Evolutionary conservation across 1,139 yeast species (phyloP).

Genomic region (Geotrichum candidum): DNA sequence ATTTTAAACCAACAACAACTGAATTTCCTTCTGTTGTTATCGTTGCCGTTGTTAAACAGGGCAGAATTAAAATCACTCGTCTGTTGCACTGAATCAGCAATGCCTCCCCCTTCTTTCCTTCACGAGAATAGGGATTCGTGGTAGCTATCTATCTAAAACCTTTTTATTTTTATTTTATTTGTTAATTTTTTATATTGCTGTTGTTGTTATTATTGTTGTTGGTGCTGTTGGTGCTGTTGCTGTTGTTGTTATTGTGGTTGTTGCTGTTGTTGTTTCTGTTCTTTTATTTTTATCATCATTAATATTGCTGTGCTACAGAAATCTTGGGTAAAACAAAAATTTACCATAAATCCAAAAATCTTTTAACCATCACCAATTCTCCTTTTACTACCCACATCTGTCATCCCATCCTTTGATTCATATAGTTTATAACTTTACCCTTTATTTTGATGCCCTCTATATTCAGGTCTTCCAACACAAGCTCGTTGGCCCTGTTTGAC

Average conservation of each 20-base stretch:
- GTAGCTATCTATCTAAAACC: background rate
- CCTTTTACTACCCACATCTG: background rate
- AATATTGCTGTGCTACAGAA: background rate
- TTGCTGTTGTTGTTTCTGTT: background rate
- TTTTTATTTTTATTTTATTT: too few species aligned
- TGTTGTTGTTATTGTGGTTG: background rate
- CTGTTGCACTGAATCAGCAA: too few species aligned
- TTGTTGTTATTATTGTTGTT: too few species aligned
- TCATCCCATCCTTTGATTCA: background rate
- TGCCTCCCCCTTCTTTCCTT: too few species aligned
- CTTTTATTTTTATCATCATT: too few species aligned
- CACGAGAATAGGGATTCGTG: background rate
- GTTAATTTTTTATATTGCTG: too few species aligned
- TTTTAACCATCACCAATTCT: background rate
- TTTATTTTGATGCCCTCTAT: conserved; percentile 10
- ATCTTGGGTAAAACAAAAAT: background rate
- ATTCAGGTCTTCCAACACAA: background rate
- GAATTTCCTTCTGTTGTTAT: too few species aligned
- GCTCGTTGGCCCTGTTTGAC: conserved; percentile 12
- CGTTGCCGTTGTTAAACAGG: too few species aligned
- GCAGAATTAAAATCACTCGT: too few species aligned
- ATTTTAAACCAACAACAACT: too few species aligned
- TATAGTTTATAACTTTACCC: background rate
- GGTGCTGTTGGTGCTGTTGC: background rate
- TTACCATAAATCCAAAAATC: background rate